phyloP scores from a whole-genome alignment of 176 grass and related monocot species.

The Oryza glaberrima region DNA sequence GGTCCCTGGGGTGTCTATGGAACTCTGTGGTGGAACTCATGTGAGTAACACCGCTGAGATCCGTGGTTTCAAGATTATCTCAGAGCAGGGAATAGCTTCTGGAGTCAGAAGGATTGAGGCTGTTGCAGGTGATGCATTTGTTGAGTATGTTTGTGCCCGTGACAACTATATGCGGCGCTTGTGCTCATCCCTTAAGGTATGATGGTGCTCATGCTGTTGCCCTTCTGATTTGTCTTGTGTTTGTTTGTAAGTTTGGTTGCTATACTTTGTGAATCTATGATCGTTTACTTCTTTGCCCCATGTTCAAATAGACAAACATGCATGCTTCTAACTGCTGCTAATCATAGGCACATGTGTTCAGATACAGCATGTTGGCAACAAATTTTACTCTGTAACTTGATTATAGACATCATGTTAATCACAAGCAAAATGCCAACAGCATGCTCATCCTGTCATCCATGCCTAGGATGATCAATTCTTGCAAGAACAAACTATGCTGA shows the following conservation, averaged over 20 bases:
- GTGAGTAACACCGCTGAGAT: constrained; percentile 89
- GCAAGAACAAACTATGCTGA: background rate
- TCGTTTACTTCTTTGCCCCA: background rate
- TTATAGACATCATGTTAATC: constrained; percentile 15
- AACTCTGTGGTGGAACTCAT: constrained; percentile 95
- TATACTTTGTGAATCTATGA: constrained; percentile 8
- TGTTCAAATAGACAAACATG: constrained; percentile 25
- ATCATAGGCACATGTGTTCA: constrained; percentile 9
- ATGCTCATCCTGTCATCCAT: background rate
- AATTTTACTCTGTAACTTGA: background rate
- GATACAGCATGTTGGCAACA: background rate
- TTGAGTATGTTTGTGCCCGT: constrained; percentile 85
- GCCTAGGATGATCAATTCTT: background rate
- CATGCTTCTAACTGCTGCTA: constrained; percentile 10
- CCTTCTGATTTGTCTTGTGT: constrained; percentile 18
- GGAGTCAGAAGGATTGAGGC: constrained; percentile 93
- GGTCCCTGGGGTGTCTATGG: constrained; percentile 95
- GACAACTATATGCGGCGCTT: constrained; percentile 86
- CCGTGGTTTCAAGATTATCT: constrained; percentile 94
- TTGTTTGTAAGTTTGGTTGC: background rate
- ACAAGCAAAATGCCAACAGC: background rate
- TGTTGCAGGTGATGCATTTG: constrained; percentile 91
- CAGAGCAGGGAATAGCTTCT: constrained; percentile 96
- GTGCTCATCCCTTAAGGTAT: constrained; percentile 78
- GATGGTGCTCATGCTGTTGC: background rate